Evolutionary conservation across 768 basidiomycete genomes (phyloP).

Genomic region (Clavulina sp.): DNA sequence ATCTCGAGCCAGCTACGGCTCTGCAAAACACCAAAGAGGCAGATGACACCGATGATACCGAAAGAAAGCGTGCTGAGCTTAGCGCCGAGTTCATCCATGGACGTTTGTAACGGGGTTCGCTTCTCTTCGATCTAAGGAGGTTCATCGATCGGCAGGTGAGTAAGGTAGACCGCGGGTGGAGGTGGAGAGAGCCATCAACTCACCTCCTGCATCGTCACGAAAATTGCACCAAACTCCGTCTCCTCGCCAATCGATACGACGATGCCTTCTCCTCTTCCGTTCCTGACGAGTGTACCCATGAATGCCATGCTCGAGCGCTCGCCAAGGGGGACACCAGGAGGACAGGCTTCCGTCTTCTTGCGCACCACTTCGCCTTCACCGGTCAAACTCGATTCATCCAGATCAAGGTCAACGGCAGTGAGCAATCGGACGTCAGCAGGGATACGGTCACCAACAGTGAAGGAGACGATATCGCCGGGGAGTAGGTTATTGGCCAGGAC

Average conservation of each 20-base stretch:
- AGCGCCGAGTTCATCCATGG: constrained; percentile 93
- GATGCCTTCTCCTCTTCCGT: constrained; percentile 69
- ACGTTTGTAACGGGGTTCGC: constrained; percentile 78
- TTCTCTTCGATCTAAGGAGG: constrained; percentile 51
- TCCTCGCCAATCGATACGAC: constrained; percentile 73
- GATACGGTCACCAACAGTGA: constrained; percentile 82
- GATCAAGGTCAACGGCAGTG: constrained; percentile 69
- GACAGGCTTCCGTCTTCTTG: constrained; percentile 47
- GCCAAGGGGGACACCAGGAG: constrained; percentile 40
- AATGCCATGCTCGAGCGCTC: constrained; percentile 80
- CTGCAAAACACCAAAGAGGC: constrained; percentile 76
- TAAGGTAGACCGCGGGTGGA: not conserved
- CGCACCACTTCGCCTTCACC: constrained; percentile 74
- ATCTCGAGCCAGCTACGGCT: constrained; percentile 84
- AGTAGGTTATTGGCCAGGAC: constrained; percentile 95
- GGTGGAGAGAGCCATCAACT: constrained; percentile 11
- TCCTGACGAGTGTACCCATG: constrained; percentile 91
- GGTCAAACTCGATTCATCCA: constrained; percentile 90
- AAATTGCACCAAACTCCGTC: constrained; percentile 92
- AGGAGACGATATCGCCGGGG: constrained; percentile 80
- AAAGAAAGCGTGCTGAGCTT: constrained; percentile 82
- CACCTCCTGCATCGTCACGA: constrained; percentile 97
- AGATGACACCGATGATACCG: constrained; percentile 86
- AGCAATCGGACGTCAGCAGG: constrained; percentile 84
- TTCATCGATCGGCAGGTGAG: not conserved